Percentiles rank a stretch among this genome's conserved stretches.
phyloP scores from a whole-genome alignment of 257 asterid species.

The Schizonepeta tenuifolia region DNA sequence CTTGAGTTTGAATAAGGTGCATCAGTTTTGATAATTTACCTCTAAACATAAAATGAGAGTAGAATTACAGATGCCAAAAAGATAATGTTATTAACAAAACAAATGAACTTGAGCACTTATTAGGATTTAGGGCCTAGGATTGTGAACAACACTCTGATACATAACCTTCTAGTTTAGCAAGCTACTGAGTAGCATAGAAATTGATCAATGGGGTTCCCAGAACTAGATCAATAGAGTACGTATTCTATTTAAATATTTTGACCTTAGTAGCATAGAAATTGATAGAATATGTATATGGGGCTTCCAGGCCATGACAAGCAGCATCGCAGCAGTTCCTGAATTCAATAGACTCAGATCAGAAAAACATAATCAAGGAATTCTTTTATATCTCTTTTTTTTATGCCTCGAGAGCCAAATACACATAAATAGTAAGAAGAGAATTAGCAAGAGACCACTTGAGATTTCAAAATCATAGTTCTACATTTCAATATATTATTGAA shows the following conservation, averaged over 20 bases:
- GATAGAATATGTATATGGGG: constrained; percentile 74
- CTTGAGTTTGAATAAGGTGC: constrained; percentile 11
- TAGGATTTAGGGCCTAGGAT: constrained; percentile 23
- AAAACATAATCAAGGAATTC: constrained; percentile 18
- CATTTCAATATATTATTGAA: not conserved
- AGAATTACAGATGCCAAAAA: constrained; percentile 19
- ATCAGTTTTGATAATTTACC: constrained; percentile 23
- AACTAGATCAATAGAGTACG: constrained; percentile 16
- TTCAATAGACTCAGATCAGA: constrained; percentile 31
- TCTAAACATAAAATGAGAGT: constrained; percentile 6
- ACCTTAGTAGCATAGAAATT: constrained; percentile 83
- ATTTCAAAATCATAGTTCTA: constrained; percentile 11
- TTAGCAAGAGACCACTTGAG: constrained; percentile 9
- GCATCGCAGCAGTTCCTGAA: constrained; percentile 95
- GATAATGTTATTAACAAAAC: constrained; percentile 14
- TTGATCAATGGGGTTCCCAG: constrained; percentile 69
- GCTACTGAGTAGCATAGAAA: constrained; percentile 56
- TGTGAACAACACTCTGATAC: not conserved
- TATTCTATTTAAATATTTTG: constrained; percentile 14
- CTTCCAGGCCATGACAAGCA: constrained; percentile 94
- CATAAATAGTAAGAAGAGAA: constrained; percentile 28
- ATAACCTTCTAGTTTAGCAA: not conserved
- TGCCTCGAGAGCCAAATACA: constrained; percentile 21
- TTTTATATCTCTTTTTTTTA: constrained; percentile 5
- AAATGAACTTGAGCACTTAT: constrained; percentile 24